phyloP scores from a whole-genome alignment of 2,329 filamentous ascomycete genomes.

The Aureobasidium subglaciale region DNA sequence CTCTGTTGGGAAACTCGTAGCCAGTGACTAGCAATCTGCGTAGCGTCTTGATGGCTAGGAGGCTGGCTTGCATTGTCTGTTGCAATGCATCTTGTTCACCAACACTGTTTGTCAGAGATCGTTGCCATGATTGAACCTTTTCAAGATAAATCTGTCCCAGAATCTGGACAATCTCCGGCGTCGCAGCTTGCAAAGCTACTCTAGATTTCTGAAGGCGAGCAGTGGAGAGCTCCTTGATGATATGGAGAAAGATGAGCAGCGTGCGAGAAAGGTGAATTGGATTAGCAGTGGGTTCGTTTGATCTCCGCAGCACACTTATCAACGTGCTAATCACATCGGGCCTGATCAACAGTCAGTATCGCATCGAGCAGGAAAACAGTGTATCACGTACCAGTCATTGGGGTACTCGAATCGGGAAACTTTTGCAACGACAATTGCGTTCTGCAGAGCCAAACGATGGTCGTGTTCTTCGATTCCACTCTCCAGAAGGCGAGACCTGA shows the following conservation, averaged over 20 bases:
- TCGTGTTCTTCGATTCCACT: constrained; percentile 73
- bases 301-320: constrained; percentile 56
- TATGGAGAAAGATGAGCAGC: constrained; percentile 70
- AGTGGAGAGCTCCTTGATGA: constrained; percentile 84
- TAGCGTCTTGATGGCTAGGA: constrained; percentile 71
- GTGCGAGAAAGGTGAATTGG: constrained; percentile 60
- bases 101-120: neutral
- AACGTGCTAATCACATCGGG: constrained; percentile 46
- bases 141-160: constrained; percentile 71
- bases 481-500: constrained; percentile 68
- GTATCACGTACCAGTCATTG: constrained; percentile 59
- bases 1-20: constrained; percentile 77
- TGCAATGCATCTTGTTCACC: constrained; percentile 52
- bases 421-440: constrained; percentile 80
- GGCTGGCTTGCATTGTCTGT: constrained; percentile 65
- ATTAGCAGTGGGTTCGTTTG: constrained; percentile 43
- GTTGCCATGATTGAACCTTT: constrained; percentile 61
- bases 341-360: constrained; percentile 17
- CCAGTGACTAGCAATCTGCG: constrained; percentile 72
- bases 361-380: constrained; percentile 1
- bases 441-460: constrained; percentile 71
- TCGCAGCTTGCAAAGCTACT: constrained; percentile 66
- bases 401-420: constrained; percentile 87
- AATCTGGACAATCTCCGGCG: constrained; percentile 77
- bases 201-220: constrained; percentile 69